A percentile compares a stretch with the other conserved stretches of the same genome.
These are phyloP conservation scores for Citrullus mucosospermus DNA, from an alignment of 306 rosid genomes.

Conservation along the genomic window DNA sequence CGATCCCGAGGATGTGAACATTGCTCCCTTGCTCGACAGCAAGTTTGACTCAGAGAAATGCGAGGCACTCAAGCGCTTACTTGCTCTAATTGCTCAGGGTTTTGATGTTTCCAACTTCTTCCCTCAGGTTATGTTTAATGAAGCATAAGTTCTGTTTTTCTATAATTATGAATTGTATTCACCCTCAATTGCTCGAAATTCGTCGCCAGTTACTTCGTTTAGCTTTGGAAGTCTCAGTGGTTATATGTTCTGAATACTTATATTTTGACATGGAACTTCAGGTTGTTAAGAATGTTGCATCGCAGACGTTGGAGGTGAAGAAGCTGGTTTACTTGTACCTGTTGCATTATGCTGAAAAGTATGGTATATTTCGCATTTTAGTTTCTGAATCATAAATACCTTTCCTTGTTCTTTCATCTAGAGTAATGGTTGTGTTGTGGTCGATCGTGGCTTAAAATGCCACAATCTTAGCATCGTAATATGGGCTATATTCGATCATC, in stretches of 20 bases:
- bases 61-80: constrained; percentile 93
- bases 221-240: not conserved
- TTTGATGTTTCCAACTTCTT: constrained; percentile 84
- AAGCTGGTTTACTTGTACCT: constrained; percentile 93
- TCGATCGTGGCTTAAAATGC: not conserved
- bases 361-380: constrained; percentile 18
- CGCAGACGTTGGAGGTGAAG: constrained; percentile 83
- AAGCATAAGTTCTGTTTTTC: not conserved
- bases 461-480: not conserved
- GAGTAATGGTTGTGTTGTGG: not conserved
- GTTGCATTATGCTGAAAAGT: constrained; percentile 94
- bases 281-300: constrained; percentile 96
- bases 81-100: constrained; percentile 97
- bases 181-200: not conserved
- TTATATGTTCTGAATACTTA: not conserved
- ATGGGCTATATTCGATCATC: not conserved
- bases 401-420: not conserved
- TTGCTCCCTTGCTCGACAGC: constrained; percentile 77
- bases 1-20: constrained; percentile 87
- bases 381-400: constrained; percentile 7
- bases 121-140: constrained; percentile 52
- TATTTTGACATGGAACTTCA: constrained; percentile 24
- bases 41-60: constrained; percentile 88
- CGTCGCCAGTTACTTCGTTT: not conserved
- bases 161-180: not conserved